Base-by-base conservation (phyloP, 805 yeast species). In the Nakazawaea wyomingensis region DNA sequence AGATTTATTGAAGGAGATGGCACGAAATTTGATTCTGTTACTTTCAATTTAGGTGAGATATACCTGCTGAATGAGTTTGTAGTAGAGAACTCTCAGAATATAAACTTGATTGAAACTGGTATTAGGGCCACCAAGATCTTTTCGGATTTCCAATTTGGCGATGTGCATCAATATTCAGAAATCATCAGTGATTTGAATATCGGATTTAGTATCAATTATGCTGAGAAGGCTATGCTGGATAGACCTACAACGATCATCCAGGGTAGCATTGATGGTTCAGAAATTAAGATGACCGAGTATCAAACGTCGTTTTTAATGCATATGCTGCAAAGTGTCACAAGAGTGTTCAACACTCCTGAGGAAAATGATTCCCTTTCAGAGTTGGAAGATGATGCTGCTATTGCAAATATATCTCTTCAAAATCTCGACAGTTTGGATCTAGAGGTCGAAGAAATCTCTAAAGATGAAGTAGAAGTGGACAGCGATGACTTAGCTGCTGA, bases 1-100 rank as follows among this genome's bases (percentile, higher is more conserved):
- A 71, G 71, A 41, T 48, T 75, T 0, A 65, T 71, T 3, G 73
- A 71, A 34, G 67, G 66, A 4, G 56, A 60, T 1, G 56, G 53
- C 2, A 64, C 64, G 26, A 52, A 63, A 2, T 78, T 73, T 53
- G 91, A 91, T 54, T 64, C 74, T 16, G 57, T 91, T 27, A 79
- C 84, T 0, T 76, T 83, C 14, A 78, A 86, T 52, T 68, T 90
- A 39, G 99, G 99, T 50, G 96, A 91, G 55, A 64, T 93, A 8
- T 82, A 74, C 50, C 76, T 89, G 14, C 64, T 69, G 3, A 93
- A 90, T 58, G 60, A 60, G 9, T 89, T 86, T 56, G 54, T 55
- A 3, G 51, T 56, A 9, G 54, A 56, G 2, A 54, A 53, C 6
- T 54, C 45, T 1, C 43, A 34, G 0, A 52, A 66, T 9, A 62